A percentile compares a stretch with the other conserved stretches of the same genome.
Conservation (phyloP, 2,329 filamentous ascomycete genomes). For the Xylariaceae sp. region DNA sequence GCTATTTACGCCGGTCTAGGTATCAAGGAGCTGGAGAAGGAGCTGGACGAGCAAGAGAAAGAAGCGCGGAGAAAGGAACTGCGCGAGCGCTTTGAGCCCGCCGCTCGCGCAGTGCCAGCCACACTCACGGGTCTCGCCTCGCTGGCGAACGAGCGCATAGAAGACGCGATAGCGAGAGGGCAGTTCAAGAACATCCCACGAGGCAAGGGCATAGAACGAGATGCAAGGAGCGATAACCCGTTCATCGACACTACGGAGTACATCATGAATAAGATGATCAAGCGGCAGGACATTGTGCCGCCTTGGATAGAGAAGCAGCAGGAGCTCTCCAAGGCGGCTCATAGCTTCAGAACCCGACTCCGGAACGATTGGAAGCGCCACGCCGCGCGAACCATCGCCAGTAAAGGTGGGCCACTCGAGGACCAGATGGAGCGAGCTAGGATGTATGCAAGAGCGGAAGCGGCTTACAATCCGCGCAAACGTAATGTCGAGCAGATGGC, state of each 20-base stretch:
- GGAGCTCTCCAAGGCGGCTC: conserved; percentile 66
- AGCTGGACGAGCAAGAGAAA: conserved; percentile 64
- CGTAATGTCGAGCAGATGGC: conserved; percentile 42
- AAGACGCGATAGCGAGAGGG: conserved; percentile 85
- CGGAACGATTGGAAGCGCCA: conserved; percentile 81
- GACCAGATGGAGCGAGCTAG: conserved; percentile 67
- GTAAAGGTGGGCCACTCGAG: conserved; percentile 67
- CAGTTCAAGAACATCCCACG: conserved; percentile 81
- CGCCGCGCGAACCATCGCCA: conserved; percentile 71
- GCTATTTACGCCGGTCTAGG: conserved; percentile 46
- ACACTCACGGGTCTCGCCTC: conserved; percentile 73
- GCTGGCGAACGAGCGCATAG: conserved; percentile 82
- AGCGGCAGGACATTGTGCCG: conserved; percentile 89
- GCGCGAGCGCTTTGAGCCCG: conserved; percentile 72
- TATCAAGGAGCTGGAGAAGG: conserved; percentile 43
- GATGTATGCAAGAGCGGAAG: conserved; percentile 71
- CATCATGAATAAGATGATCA: conserved; percentile 97
- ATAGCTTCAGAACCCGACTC: conserved; percentile 67
- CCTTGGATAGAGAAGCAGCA: conserved; percentile 99
- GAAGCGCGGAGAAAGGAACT: conserved; percentile 68
- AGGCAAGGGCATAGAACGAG: conserved; percentile 74
- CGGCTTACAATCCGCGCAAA: conserved; percentile 53
- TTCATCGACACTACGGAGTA: conserved; percentile 97
- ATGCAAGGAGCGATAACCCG: conserved; percentile 75
- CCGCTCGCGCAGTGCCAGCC: conserved; percentile 66